phyloP scores from a whole-genome alignment of 2,329 filamentous ascomycete species.

The Alternaria conjuncta region DNA sequence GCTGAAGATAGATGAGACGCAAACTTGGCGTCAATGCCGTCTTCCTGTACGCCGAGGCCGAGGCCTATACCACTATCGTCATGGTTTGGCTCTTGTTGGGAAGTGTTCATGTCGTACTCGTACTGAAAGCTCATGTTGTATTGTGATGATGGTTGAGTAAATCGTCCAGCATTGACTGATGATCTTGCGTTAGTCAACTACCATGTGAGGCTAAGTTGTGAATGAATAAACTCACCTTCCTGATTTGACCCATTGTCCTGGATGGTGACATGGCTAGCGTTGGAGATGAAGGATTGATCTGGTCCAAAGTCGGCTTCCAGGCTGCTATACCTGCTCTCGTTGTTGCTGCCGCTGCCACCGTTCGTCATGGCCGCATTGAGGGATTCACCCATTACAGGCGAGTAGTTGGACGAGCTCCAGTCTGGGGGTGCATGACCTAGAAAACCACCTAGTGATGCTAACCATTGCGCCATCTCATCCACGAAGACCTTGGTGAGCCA shows the following conservation, averaged over 20 bases:
- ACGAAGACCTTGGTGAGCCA: constrained; percentile 96
- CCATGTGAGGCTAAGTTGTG: constrained; percentile 12
- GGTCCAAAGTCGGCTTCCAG: constrained; percentile 46
- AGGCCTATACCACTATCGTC: constrained; percentile 47
- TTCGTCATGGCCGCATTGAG: constrained; percentile 40
- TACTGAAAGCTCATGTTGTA: constrained; percentile 45
- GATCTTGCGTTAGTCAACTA: constrained; percentile 46
- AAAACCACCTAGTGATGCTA: constrained; percentile 90
- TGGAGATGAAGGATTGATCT: constrained; percentile 43
- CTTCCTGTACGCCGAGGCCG: constrained; percentile 43
- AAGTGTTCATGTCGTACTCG: constrained; percentile 38
- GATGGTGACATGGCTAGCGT: constrained; percentile 29
- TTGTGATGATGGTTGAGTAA: constrained; percentile 36
- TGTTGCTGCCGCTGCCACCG: constrained; percentile 46
- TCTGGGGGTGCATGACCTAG: constrained; percentile 61
- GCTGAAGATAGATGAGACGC: constrained; percentile 31
- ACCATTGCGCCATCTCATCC: constrained; percentile 90
- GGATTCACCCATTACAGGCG: constrained; percentile 39
- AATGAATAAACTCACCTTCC: constrained; percentile 38
- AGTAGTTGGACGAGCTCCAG: constrained; percentile 32
- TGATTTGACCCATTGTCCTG: constrained; percentile 30
- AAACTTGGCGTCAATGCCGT: constrained; percentile 46
- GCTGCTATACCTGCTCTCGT: constrained; percentile 49
- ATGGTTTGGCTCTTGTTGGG: constrained; percentile 41
- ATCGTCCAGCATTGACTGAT: constrained; percentile 44